Evolutionary conservation across 306 rosid species (phyloP).

Genomic region (Pterocarpus santalinus): DNA sequence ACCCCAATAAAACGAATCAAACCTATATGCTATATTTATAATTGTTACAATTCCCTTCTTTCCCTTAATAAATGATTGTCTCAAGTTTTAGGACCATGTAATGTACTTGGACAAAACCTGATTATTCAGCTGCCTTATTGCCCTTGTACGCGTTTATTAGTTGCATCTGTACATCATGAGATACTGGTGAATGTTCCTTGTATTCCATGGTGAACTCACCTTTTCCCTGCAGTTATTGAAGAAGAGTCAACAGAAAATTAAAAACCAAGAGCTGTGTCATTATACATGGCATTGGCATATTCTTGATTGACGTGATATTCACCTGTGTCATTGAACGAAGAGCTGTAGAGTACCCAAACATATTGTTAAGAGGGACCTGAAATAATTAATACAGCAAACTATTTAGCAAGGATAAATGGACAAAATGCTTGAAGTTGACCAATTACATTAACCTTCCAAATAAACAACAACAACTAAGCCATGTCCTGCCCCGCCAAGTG

Average conservation of each 20-base stretch:
- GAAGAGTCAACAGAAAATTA: not conserved
- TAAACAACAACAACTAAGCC: too few species aligned
- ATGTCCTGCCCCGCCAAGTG: too few species aligned
- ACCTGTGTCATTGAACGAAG: conserved; percentile 99
- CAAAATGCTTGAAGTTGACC: not conserved
- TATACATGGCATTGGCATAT: not conserved
- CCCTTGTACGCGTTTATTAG: conserved; percentile 79
- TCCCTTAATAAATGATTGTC: conserved; percentile 27
- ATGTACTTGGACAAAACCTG: conserved; percentile 8
- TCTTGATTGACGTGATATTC: conserved; percentile 10
- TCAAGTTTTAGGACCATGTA: conserved; percentile 33
- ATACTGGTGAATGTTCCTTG: conserved; percentile 86
- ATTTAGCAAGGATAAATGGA: conserved; percentile 31
- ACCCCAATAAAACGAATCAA: conserved; percentile 39
- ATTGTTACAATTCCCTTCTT: conserved; percentile 43
- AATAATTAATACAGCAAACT: conserved; percentile 35
- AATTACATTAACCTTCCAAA: not conserved
- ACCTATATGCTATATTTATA: conserved; percentile 35
- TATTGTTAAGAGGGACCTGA: conserved; percentile 95
- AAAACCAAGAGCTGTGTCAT: not conserved
- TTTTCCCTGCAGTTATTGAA: conserved; percentile 74
- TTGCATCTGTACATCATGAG: conserved; percentile 88
- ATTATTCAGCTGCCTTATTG: conserved; percentile 61
- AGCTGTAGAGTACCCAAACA: conserved; percentile 96
- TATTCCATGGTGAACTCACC: conserved; percentile 99